These are phyloP conservation scores for Podospora sp. DNA, from an alignment of 495 filamentous ascomycete genomes.

Conservation along the genomic window DNA sequence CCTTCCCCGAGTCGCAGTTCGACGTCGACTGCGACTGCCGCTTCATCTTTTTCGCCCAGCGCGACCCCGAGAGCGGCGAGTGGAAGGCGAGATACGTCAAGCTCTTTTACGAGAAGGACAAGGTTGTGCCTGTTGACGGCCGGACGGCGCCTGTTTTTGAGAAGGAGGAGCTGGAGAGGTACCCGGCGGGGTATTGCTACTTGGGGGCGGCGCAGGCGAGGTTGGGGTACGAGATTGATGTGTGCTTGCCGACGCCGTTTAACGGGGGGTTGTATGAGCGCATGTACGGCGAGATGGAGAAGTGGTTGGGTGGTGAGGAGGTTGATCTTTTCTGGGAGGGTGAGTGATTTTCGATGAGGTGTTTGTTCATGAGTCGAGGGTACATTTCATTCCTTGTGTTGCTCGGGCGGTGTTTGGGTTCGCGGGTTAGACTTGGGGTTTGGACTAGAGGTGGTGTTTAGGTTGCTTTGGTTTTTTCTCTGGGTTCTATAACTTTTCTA, in stretches of 20 bases:
- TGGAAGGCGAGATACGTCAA: conserved; percentile 65
- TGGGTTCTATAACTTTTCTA: not conserved
- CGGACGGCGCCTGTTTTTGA: conserved; percentile 51
- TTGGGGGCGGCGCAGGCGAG: conserved; percentile 51
- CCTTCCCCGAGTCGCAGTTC: conserved; percentile 47
- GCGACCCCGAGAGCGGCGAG: conserved; percentile 35
- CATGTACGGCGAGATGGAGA: conserved; percentile 50
- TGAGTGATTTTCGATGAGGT: not conserved
- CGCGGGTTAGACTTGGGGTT: not conserved
- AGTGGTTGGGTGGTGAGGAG: conserved; percentile 46
- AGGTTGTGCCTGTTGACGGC: conserved; percentile 60
- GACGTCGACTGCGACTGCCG: conserved; percentile 66
- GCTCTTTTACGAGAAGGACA: conserved; percentile 72
- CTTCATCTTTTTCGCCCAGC: conserved; percentile 65
- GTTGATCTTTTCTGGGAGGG: conserved; percentile 37
- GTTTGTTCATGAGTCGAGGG: not conserved
- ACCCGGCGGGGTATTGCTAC: conserved; percentile 61
- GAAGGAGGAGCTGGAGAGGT: conserved; percentile 49
- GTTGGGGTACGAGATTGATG: conserved; percentile 48
- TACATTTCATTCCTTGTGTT: too few species aligned
- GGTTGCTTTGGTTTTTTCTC: not conserved
- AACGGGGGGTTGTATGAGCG: conserved; percentile 35
- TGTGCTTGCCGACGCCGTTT: conserved; percentile 41
- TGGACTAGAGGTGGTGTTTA: not conserved
- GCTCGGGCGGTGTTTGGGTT: not conserved